Conservation (phyloP, 768 basidiomycete genomes). For the Tremella fuciformis region DNA sequence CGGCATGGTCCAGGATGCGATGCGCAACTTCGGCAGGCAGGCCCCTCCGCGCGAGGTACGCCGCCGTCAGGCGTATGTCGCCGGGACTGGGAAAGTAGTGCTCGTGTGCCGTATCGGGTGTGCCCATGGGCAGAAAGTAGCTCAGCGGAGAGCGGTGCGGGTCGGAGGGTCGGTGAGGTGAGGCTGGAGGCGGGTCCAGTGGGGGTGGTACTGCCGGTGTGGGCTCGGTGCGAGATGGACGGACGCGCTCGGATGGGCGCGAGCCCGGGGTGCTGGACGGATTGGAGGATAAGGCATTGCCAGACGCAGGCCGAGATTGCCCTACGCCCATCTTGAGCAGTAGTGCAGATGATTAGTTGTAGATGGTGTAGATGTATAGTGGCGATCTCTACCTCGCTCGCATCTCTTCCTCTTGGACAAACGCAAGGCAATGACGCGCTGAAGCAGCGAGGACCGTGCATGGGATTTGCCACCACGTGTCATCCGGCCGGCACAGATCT, state of each 20-base stretch:
- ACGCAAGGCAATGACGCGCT: no score
- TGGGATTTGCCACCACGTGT: no score
- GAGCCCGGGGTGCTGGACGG: neutral
- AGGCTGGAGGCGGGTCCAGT: slow-evolving; percentile 10
- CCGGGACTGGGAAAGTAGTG: slow-evolving; percentile 16
- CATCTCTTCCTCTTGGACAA: no score
- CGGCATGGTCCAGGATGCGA: slow-evolving; percentile 29
- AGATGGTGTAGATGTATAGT: no score
- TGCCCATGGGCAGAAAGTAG: slow-evolving; percentile 26
- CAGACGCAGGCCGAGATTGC: neutral
- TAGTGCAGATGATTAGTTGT: no score
- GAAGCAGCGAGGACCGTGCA: no score
- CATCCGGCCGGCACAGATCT: no score
- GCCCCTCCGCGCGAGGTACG: slow-evolving; percentile 10
- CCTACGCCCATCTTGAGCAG: neutral
- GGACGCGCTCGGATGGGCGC: slow-evolving; percentile 2
- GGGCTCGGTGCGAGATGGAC: neutral
- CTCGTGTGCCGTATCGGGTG: slow-evolving; percentile 20
- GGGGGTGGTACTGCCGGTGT: neutral
- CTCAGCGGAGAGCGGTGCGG: slow-evolving; percentile 14
- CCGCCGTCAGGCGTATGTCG: slow-evolving; percentile 15
- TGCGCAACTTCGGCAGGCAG: slow-evolving; percentile 31
- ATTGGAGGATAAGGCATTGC: neutral
- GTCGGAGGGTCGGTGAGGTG: slow-evolving; percentile 1
- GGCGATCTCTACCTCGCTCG: no score